A percentile compares a stretch with the other conserved stretches of the same genome.
Evolutionary conservation across 2,329 filamentous ascomycete species (phyloP).

Genomic region (Neospermospora avenae): DNA sequence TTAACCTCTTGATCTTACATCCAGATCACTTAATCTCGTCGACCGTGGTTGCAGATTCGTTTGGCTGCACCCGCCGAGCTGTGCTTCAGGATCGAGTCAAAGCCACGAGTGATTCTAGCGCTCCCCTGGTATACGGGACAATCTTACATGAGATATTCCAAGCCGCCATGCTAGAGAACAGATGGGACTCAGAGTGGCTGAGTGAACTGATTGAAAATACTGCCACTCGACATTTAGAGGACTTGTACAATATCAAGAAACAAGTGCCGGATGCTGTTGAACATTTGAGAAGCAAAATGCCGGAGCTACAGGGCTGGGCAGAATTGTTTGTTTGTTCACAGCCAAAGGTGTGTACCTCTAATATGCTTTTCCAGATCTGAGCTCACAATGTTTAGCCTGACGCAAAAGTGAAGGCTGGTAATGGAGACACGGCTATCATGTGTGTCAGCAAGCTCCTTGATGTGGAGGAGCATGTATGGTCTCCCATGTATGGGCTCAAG

Average conservation of each 20-base stretch:
- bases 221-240: slow-evolving; percentile 77
- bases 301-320: slow-evolving; percentile 80
- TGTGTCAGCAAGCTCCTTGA: slow-evolving; percentile 92
- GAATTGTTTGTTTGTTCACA: slow-evolving; percentile 70
- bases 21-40: slow-evolving; percentile 94
- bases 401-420: slow-evolving; percentile 74
- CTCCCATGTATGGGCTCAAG: slow-evolving; percentile 93
- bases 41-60: slow-evolving; percentile 94
- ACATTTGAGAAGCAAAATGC: slow-evolving; percentile 79
- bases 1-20: slow-evolving; percentile 85
- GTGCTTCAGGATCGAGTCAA: slow-evolving; percentile 95
- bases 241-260: slow-evolving; percentile 83
- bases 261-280: slow-evolving; percentile 69
- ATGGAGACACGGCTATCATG: slow-evolving; percentile 73
- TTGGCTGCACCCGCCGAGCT: slow-evolving; percentile 83
- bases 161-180: slow-evolving; percentile 77
- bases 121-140: slow-evolving; percentile 85
- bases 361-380: background rate
- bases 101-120: slow-evolving; percentile 74
- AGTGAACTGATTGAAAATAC: slow-evolving; percentile 62
- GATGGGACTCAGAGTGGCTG: slow-evolving; percentile 72
- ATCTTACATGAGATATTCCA: slow-evolving; percentile 96
- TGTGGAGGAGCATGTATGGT: slow-evolving; percentile 98
- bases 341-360: slow-evolving; percentile 54
- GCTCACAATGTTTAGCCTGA: slow-evolving; percentile 46